Percentiles rank a stretch among this genome's conserved stretches.
phyloP scores from a whole-genome alignment of 352 stramenopile genomes.

The Pythium scleroteichum region DNA sequence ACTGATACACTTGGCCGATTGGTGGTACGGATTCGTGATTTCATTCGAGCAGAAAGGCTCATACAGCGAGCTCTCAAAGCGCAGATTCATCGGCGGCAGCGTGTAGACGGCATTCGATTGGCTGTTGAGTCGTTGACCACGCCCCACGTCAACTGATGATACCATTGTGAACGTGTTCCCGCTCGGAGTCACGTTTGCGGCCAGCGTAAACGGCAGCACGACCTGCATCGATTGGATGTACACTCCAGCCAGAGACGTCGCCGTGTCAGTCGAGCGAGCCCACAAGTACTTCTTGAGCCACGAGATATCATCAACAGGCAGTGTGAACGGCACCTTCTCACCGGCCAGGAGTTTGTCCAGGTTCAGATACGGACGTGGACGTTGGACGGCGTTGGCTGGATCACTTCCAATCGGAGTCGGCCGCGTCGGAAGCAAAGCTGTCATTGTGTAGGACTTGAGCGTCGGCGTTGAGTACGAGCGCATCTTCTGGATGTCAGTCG shows the following conservation, averaged over 20 bases:
- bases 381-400: neutral
- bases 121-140: neutral
- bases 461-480: slow-evolving; percentile 1
- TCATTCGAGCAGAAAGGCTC: slow-evolving; percentile 1
- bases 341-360: slow-evolving; percentile 1
- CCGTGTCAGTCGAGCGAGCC: neutral
- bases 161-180: neutral
- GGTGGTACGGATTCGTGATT: slow-evolving; percentile 16
- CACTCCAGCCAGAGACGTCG: neutral
- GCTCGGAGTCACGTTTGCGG: neutral
- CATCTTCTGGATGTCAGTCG: slow-evolving; percentile 12
- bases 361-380: slow-evolving; percentile 7
- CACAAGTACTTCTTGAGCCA: slow-evolving; percentile 8
- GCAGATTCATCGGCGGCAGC: neutral
- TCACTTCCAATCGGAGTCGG: neutral
- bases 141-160: neutral
- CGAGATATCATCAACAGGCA: neutral
- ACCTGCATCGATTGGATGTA: slow-evolving; percentile 12
- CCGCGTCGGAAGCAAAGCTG: slow-evolving; percentile 5
- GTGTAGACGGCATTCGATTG: neutral
- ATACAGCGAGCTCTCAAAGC: neutral
- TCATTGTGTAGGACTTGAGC: neutral
- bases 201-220: slow-evolving; percentile 6
- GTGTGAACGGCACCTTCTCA: slow-evolving; percentile 2
- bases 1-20: slow-evolving; percentile 10